phyloP scores from a whole-genome alignment of 495 filamentous ascomycete species.

The Penicillium samsonianum region DNA sequence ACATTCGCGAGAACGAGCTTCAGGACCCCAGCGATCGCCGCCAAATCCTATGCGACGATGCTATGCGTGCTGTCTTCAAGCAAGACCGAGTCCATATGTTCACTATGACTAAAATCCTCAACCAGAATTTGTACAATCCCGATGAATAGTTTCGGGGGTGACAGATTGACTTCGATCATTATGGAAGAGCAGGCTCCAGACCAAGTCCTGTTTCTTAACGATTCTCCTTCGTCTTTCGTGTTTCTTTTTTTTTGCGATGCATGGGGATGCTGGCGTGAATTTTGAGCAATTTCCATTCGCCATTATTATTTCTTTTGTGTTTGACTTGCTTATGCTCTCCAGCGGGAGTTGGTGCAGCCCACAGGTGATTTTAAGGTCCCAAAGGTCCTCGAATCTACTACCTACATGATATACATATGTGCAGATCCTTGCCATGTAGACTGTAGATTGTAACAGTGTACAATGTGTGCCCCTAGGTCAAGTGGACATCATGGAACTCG shows the following conservation, averaged over 20 bases:
- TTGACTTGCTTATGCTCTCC: constrained; percentile 36
- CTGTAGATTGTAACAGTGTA: background rate
- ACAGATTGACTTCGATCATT: constrained; percentile 13
- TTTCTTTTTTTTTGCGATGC: constrained; percentile 28
- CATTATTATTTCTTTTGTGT: constrained; percentile 20
- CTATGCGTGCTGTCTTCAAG: constrained; percentile 87
- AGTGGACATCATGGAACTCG: background rate
- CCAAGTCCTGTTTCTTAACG: constrained; percentile 22
- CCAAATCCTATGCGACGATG: constrained; percentile 89
- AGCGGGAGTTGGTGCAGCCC: constrained; percentile 43
- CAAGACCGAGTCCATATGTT: constrained; percentile 95
- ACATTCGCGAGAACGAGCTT: constrained; percentile 82
- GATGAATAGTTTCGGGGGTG: constrained; percentile 53
- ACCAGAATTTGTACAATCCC: constrained; percentile 63
- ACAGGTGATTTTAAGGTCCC: background rate
- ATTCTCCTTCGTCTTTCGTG: constrained; percentile 27
- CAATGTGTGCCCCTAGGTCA: background rate
- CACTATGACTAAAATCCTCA: constrained; percentile 87
- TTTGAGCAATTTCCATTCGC: constrained; percentile 21
- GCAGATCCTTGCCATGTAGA: background rate
- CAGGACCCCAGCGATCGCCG: constrained; percentile 90
- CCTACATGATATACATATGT: background rate
- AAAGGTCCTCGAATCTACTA: constrained; percentile 4
- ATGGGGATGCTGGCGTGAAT: constrained; percentile 35
- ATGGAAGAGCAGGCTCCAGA: constrained; percentile 13